These are phyloP conservation scores for Rhododendron simsii DNA, from an alignment of 148 eudicot genomes.

Conservation along the genomic window DNA sequence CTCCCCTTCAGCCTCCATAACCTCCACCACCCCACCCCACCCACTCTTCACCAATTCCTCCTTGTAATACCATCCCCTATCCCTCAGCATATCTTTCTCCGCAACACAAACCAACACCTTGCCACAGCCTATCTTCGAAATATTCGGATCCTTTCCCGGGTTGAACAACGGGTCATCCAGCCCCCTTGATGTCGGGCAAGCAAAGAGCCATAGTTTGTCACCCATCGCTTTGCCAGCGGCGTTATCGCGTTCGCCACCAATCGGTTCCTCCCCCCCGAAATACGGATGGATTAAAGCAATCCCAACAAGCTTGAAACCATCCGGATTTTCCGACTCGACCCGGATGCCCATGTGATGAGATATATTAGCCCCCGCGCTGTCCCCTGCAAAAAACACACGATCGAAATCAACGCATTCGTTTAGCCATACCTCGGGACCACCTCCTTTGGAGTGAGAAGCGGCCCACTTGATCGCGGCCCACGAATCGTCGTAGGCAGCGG, in stretches of 20 bases:
- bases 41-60: slow-evolving; percentile 18
- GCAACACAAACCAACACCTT: slow-evolving; percentile 37
- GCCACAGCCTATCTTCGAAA: slow-evolving; percentile 19
- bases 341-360: slow-evolving; percentile 37
- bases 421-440: slow-evolving; percentile 42
- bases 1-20: slow-evolving; percentile 30
- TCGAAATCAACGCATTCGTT: slow-evolving; percentile 27
- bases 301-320: slow-evolving; percentile 13
- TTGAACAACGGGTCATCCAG: slow-evolving; percentile 22
- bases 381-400: slow-evolving; percentile 39
- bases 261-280: slow-evolving; percentile 16
- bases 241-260: background rate
- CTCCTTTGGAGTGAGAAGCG: slow-evolving; percentile 21
- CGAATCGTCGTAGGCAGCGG: slow-evolving; percentile 39
- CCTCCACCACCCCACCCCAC: slow-evolving; percentile 30
- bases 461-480: slow-evolving; percentile 53
- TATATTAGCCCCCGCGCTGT: slow-evolving; percentile 51
- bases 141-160: slow-evolving; percentile 28
- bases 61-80: slow-evolving; percentile 22
- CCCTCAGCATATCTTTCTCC: slow-evolving; percentile 21
- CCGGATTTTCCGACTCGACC: slow-evolving; percentile 6
- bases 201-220: slow-evolving; percentile 18
- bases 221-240: background rate
- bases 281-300: slow-evolving; percentile 9
- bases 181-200: slow-evolving; percentile 17